Conservation (phyloP, 2,329 filamentous ascomycete genomes). For the Penicillium sp. region DNA sequence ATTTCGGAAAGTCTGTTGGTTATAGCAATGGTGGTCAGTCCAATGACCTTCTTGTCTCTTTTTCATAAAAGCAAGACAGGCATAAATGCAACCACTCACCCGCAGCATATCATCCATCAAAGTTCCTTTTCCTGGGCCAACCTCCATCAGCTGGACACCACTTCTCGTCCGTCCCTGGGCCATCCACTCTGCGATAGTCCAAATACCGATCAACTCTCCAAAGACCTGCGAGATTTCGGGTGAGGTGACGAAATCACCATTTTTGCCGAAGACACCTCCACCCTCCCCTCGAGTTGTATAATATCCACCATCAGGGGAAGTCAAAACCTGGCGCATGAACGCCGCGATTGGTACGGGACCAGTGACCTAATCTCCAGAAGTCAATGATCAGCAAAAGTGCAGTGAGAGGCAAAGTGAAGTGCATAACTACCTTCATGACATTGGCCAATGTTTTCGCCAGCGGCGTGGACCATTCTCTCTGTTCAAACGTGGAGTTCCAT, state of each 20-base stretch:
- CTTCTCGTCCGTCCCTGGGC: conserved; percentile 72
- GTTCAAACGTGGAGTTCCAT: conserved; percentile 38
- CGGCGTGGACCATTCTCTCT: conserved; percentile 83
- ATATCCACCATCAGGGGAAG: conserved; percentile 85
- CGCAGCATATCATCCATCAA: conserved; percentile 95
- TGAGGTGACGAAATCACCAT: conserved; percentile 94
- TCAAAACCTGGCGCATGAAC: conserved; percentile 98
- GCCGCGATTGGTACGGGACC: conserved; percentile 88
- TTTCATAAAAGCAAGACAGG: neutral
- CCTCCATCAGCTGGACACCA: conserved; percentile 86
- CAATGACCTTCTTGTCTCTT: neutral
- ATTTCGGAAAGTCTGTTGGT: conserved; percentile 70
- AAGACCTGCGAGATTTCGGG: conserved; percentile 98
- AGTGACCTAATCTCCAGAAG: conserved; percentile 61
- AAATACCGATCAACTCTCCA: conserved; percentile 89
- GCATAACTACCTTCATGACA: conserved; percentile 70
- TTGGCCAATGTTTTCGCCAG: conserved; percentile 82
- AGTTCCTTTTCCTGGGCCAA: conserved; percentile 90
- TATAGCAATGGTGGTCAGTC: conserved; percentile 8
- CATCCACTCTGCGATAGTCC: conserved; percentile 97
- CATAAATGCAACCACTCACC: conserved; percentile 52
- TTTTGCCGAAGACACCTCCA: conserved; percentile 84
- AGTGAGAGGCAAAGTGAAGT: neutral
- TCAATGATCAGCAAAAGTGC: conserved; percentile 6
- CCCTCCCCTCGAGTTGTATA: conserved; percentile 74